Conservation (phyloP, 2,329 filamentous ascomycete species). For the Pestalotiopsis sp. region DNA sequence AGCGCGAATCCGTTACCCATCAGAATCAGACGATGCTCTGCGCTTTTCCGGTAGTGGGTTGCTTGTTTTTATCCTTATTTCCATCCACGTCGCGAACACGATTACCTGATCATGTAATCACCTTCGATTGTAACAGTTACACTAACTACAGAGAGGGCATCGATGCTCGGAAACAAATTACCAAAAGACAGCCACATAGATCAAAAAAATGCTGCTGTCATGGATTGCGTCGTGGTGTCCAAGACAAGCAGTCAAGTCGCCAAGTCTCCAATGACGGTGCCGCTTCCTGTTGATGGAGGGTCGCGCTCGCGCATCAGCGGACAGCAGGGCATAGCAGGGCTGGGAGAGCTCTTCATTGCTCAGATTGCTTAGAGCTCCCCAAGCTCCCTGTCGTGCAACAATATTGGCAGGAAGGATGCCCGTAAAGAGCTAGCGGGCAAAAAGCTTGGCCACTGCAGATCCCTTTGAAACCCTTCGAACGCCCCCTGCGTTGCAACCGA, state of each 20-base stretch:
- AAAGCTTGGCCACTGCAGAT: constrained; percentile 13
- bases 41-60: neutral
- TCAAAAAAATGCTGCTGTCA: constrained; percentile 6
- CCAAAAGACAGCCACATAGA: neutral
- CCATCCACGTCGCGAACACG: neutral
- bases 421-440: neutral
- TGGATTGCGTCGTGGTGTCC: neutral
- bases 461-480: constrained; percentile 4
- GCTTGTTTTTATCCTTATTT: constrained; percentile 1
- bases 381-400: neutral
- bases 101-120: neutral
- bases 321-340: neutral
- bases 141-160: too few relatives aligned
- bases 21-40: neutral
- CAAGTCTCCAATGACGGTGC: constrained; percentile 1
- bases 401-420: neutral
- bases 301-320: constrained; percentile 1
- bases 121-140: too few relatives aligned
- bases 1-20: neutral
- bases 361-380: neutral
- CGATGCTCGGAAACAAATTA: neutral
- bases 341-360: neutral
- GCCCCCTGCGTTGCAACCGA: constrained; percentile 10
- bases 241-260: neutral
- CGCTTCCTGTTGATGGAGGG: constrained; percentile 8